Base-by-base conservation (phyloP, 2,329 filamentous ascomycete species). In the Pestalotiopsis sp. region DNA sequence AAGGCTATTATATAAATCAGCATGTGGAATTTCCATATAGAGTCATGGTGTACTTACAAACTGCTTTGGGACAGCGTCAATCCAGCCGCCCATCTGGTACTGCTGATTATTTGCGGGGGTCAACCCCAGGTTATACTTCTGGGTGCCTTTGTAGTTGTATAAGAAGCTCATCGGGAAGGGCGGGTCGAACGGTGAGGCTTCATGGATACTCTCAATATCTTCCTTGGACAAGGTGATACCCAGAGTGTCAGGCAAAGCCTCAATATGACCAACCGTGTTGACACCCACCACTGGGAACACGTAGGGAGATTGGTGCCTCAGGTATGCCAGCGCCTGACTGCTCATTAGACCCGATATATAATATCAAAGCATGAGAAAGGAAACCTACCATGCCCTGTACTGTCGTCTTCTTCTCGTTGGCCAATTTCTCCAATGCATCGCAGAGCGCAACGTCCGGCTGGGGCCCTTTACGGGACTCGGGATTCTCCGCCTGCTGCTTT, bases 121-220 rank as follows among this genome's bases (percentile, higher is more conserved):
- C 31, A 31, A 31, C 31, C 31, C 31, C 31, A 31, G 6, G 2
- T 31, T 31, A 31, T 31, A 31, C 31, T 31, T 31, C 31, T 31
- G 31, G 31, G 31, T 31, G 31, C 31, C 1, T 2, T 31, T 31
- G 31, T 31, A 31, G 31, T 31, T 1, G 74, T 73, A 1, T 14
- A 49, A 49, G 41, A 49, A 49, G 4, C 4, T 49, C 13, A 14
- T 14, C 13, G 14, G 41, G 14, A 49, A 49, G 41, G 13, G 13
- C 13, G 17, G 13, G 2, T 49, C 41, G n/a, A 49, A 49, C 4
- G 13, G 13, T 0, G 13, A 49, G 41, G 13, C 41, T n/a, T 49
- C 17, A 14, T 49, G 13, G n/a, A 49, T 49, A 14, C 17, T n/a
- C 41, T 49, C 13, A n/a, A 49, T 3, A n/a, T 49, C 41, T 7